These are phyloP conservation scores for Claviceps purpurea DNA, from an alignment of 2,329 filamentous ascomycete genomes.

Conservation along the genomic window DNA sequence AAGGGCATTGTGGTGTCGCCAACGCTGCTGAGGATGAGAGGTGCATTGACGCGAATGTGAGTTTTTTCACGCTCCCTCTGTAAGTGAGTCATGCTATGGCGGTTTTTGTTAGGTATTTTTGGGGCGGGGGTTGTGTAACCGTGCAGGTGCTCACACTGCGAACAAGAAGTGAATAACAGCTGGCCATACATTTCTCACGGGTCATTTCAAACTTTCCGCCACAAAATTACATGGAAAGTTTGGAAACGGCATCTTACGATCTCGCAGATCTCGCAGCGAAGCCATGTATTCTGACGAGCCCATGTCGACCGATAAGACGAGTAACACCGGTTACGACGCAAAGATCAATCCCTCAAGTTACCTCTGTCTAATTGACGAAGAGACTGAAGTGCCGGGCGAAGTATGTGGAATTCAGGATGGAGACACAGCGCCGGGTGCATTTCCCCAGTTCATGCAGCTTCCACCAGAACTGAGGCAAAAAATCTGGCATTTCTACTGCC, in stretches of 20 bases:
- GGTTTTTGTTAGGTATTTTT: too few relatives aligned
- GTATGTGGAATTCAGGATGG: background rate
- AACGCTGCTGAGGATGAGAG: too few relatives aligned
- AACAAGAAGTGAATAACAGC: too few relatives aligned
- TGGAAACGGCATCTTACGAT: background rate
- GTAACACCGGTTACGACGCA: conserved; percentile 3
- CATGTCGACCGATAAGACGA: conserved; percentile 1
- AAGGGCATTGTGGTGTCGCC: too few relatives aligned
- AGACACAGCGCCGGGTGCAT: conserved; percentile 1
- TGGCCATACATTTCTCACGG: too few relatives aligned
- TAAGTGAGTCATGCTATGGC: too few relatives aligned
- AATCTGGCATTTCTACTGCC: conserved; percentile 21
- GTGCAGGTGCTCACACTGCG: too few relatives aligned
- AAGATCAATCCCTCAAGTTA: background rate
- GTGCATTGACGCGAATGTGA: too few relatives aligned
- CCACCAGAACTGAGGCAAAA: conserved; percentile 21
- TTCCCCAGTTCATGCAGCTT: conserved; percentile 15
- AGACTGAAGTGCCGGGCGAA: conserved; percentile 5
- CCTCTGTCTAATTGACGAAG: conserved; percentile 4
- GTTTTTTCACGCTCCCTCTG: too few relatives aligned
- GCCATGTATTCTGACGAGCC: background rate
- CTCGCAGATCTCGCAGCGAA: background rate
- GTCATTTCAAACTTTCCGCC: too few relatives aligned
- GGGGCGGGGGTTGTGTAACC: too few relatives aligned
- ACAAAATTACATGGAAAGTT: too few relatives aligned